Percentiles rank a stretch among this genome's conserved stretches.
These are phyloP conservation scores for Populus deltoides DNA, from an alignment of 345 rosid species.

Conservation along the genomic window DNA sequence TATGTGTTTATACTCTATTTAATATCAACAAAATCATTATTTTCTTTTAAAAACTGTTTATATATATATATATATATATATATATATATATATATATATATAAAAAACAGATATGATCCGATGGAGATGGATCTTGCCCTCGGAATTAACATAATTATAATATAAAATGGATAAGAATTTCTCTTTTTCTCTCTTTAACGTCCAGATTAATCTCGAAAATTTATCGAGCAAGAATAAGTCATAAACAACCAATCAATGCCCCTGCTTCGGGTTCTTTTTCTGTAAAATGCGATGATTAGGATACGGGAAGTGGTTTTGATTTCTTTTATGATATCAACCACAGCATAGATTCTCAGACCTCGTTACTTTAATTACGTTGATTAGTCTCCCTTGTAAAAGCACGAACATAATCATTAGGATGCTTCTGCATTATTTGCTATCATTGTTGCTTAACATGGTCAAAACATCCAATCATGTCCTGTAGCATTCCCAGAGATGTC, in stretches of 20 bases:
- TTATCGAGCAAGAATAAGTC: background rate
- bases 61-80: too few relatives aligned
- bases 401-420: slow-evolving; percentile 25
- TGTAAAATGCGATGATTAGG: background rate
- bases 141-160: background rate
- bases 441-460: slow-evolving; percentile 5
- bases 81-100: too few relatives aligned
- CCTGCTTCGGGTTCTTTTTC: background rate
- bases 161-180: background rate
- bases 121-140: background rate
- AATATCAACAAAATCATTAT: too few relatives aligned
- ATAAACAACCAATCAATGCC: background rate
- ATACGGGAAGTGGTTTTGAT: background rate
- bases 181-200: rapidly evolving
- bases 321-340: background rate
- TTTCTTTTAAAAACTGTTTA: too few relatives aligned
- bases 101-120: too few relatives aligned
- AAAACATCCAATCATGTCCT: background rate
- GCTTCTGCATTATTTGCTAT: slow-evolving; percentile 17
- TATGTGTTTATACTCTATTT: too few relatives aligned
- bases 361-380: slow-evolving; percentile 13
- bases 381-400: slow-evolving; percentile 22
- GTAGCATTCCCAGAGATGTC: background rate
- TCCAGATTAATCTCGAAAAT: background rate
- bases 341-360: slow-evolving; percentile 1